Evolutionary conservation across 495 filamentous ascomycete species (phyloP).

Genomic region (Xylaria telfairii): DNA sequence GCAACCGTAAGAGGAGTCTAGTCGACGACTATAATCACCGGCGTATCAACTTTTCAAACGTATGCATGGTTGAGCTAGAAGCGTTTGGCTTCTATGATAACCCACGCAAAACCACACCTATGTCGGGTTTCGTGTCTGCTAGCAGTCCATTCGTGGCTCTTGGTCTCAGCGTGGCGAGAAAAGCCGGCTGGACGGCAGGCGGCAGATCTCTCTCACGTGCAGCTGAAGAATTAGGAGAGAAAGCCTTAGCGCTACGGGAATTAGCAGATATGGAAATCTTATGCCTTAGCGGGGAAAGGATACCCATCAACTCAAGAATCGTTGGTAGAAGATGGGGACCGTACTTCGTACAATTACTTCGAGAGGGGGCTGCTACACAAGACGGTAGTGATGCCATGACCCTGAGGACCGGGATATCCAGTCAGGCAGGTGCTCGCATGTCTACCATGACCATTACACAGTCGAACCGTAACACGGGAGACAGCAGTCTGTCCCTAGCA

Average conservation of each 20-base stretch:
- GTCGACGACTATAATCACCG: constrained; percentile 98
- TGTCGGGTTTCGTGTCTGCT: constrained; percentile 79
- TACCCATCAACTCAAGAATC: constrained; percentile 91
- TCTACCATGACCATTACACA: constrained; percentile 88
- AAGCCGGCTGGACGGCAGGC: constrained; percentile 68
- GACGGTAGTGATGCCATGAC: constrained; percentile 59
- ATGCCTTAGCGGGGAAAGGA: constrained; percentile 84
- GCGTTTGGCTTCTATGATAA: constrained; percentile 98
- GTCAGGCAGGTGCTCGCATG: constrained; percentile 61
- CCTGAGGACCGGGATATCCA: constrained; percentile 48
- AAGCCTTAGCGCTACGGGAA: constrained; percentile 78
- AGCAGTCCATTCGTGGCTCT: constrained; percentile 68
- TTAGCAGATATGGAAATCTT: constrained; percentile 97
- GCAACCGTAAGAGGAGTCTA: constrained; percentile 89
- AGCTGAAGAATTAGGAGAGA: constrained; percentile 83
- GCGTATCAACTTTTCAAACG: constrained; percentile 94
- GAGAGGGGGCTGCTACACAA: constrained; percentile 69
- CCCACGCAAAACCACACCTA: constrained; percentile 74
- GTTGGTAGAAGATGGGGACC: constrained; percentile 89
- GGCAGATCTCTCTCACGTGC: constrained; percentile 70
- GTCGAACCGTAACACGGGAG: constrained; percentile 58
- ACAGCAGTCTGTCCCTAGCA: constrained; percentile 65
- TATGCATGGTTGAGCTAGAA: constrained; percentile 95
- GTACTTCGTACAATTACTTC: constrained; percentile 89
- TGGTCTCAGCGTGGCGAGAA: constrained; percentile 62